These are phyloP conservation scores for Amanita pseudoporphyria DNA, from an alignment of 768 basidiomycete genomes.

Conservation along the genomic window DNA sequence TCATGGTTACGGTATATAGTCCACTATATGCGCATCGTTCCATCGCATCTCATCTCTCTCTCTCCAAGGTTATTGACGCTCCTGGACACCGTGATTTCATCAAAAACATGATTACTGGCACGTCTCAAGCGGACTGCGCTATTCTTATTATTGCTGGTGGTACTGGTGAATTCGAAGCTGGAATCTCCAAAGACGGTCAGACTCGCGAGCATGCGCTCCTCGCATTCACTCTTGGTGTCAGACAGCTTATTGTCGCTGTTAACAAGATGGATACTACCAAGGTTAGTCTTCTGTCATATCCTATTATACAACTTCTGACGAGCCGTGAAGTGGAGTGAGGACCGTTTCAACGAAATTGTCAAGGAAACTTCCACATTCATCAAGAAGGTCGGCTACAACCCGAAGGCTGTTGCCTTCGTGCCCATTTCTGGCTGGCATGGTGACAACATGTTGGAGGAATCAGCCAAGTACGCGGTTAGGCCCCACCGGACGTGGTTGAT, in stretches of 20 bases:
- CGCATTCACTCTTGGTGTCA: constrained; percentile 99
- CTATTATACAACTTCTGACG: not conserved
- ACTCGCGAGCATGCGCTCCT: constrained; percentile 99
- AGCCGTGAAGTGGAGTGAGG: constrained; percentile 82
- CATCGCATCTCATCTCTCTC: constrained; percentile 8
- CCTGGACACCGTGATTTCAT: constrained; percentile 99
- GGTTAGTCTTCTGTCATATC: constrained; percentile 27
- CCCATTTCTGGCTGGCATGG: constrained; percentile 99
- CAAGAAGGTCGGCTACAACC: constrained; percentile 99
- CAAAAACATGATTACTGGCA: constrained; percentile 99
- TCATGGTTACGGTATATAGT: constrained; percentile 73
- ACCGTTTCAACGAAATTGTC: constrained; percentile 98
- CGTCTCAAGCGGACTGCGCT: constrained; percentile 99
- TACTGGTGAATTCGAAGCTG: constrained; percentile 99
- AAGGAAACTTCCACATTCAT: constrained; percentile 98
- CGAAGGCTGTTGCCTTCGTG: constrained; percentile 95
- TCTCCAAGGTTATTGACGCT: constrained; percentile 86
- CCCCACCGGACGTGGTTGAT: not conserved
- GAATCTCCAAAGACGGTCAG: constrained; percentile 99
- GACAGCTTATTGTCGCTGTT: constrained; percentile 99
- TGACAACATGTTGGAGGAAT: constrained; percentile 99
- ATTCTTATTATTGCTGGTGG: constrained; percentile 99
- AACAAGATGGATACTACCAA: constrained; percentile 99
- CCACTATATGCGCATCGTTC: constrained; percentile 11
- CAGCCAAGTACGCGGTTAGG: constrained; percentile 59